Percentiles rank a stretch among this genome's conserved stretches.
These are phyloP conservation scores for Phoenix dactylifera DNA, from an alignment of 176 grass and related monocot genomes.

Conservation along the genomic window DNA sequence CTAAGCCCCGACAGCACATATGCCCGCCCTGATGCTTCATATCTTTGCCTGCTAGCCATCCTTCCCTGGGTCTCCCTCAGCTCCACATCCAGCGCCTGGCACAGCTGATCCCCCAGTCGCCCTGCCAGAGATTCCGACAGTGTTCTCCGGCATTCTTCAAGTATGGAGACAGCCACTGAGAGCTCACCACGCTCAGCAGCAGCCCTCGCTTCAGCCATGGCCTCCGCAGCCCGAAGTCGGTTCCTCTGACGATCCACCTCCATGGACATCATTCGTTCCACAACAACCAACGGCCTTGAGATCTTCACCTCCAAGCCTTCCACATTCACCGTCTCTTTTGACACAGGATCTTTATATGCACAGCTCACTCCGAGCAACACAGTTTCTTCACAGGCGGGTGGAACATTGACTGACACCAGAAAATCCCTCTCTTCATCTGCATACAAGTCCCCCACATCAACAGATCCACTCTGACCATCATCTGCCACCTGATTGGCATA, in stretches of 20 bases:
- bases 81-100: slow-evolving; percentile 58
- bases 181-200: slow-evolving; percentile 55
- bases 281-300: slow-evolving; percentile 45
- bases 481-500: slow-evolving; percentile 48
- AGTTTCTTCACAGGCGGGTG: slow-evolving; percentile 33
- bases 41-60: slow-evolving; percentile 67
- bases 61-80: slow-evolving; percentile 84
- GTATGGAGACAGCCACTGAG: slow-evolving; percentile 47
- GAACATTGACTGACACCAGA: slow-evolving; percentile 66
- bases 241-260: slow-evolving; percentile 83
- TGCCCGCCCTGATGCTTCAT: slow-evolving; percentile 58
- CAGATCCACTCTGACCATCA: slow-evolving; percentile 43
- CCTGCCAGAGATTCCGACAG: slow-evolving; percentile 48
- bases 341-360: slow-evolving; percentile 63
- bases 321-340: slow-evolving; percentile 51
- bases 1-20: slow-evolving; percentile 80
- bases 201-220: slow-evolving; percentile 65
- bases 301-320: slow-evolving; percentile 55
- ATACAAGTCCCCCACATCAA: slow-evolving; percentile 76
- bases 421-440: slow-evolving; percentile 91
- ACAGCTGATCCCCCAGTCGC: slow-evolving; percentile 53
- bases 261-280: slow-evolving; percentile 38
- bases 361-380: slow-evolving; percentile 50
- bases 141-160: slow-evolving; percentile 55
- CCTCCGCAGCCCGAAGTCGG: slow-evolving; percentile 74